Percentiles rank a stretch among this genome's conserved stretches.
phyloP scores from a whole-genome alignment of 768 basidiomycete species.

The Auriscalpium orientale region DNA sequence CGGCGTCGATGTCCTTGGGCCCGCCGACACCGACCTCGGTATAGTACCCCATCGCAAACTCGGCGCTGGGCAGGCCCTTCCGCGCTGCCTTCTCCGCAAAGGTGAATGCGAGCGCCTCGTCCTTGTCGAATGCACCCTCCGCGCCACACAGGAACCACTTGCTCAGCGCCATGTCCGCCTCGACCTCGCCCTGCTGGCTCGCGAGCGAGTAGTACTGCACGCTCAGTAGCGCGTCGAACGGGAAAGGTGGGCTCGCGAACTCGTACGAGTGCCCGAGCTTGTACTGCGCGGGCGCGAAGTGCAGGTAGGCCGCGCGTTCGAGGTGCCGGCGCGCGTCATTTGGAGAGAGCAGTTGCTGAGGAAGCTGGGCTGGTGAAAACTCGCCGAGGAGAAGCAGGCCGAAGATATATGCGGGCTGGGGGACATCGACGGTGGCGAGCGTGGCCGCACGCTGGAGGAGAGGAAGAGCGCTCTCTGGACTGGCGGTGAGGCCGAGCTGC shows the following conservation, averaged over 20 bases:
- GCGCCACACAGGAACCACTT: slow-evolving; percentile 97
- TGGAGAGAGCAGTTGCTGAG: slow-evolving; percentile 41
- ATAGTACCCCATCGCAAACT: slow-evolving; percentile 97
- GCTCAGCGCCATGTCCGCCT: slow-evolving; percentile 94
- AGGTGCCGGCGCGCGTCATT: slow-evolving; percentile 70
- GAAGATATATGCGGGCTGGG: slow-evolving; percentile 84
- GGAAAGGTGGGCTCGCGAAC: slow-evolving; percentile 77
- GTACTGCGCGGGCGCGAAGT: slow-evolving; percentile 83
- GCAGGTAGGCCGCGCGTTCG: slow-evolving; percentile 79
- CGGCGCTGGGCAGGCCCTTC: slow-evolving; percentile 71
- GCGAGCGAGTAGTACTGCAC: slow-evolving; percentile 88
- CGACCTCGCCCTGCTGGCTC: slow-evolving; percentile 77
- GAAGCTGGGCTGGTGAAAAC: slow-evolving; percentile 60
- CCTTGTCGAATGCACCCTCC: slow-evolving; percentile 71
- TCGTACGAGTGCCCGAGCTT: slow-evolving; percentile 92
- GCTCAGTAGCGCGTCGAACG: slow-evolving; percentile 81
- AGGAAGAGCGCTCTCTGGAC: slow-evolving; percentile 52
- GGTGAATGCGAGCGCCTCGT: slow-evolving; percentile 75
- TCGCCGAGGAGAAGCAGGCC: slow-evolving; percentile 83
- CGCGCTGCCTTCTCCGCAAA: slow-evolving; percentile 85
- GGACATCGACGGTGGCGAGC: slow-evolving; percentile 62
- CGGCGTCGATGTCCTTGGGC: slow-evolving; percentile 49
- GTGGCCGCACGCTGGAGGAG: slow-evolving; percentile 74
- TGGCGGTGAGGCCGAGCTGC: slow-evolving; percentile 61
- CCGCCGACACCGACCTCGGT: slow-evolving; percentile 88